Evolutionary conservation across 768 basidiomycete species (phyloP).

Genomic region (Tricholoma flavovirens): DNA sequence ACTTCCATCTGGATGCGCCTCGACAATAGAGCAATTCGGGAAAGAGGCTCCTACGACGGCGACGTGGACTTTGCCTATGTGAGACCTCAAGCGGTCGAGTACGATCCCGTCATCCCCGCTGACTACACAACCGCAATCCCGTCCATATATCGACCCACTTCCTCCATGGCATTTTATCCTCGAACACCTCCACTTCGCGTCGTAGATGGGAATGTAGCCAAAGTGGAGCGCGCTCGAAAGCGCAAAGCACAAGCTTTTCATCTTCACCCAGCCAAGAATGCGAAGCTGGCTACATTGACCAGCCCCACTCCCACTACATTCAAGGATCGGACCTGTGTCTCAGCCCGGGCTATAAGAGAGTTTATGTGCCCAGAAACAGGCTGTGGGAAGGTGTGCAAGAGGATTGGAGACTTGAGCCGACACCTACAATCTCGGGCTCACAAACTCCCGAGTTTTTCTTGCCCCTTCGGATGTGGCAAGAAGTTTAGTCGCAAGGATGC

Average conservation of each 20-base stretch:
- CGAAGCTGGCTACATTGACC: not conserved
- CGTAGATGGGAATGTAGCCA: not conserved
- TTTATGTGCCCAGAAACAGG: not conserved
- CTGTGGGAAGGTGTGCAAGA: slow-evolving; percentile 7
- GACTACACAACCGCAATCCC: not conserved
- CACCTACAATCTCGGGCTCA: slow-evolving; percentile 9
- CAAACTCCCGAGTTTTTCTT: slow-evolving; percentile 7
- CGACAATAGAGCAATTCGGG: not conserved
- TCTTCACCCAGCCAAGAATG: not conserved
- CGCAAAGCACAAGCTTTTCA: not conserved
- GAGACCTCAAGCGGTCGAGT: not conserved
- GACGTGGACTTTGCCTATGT: not conserved
- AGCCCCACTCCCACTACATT: not conserved
- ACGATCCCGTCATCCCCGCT: not conserved
- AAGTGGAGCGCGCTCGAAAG: no score
- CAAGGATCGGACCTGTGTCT: not conserved
- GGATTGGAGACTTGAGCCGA: slow-evolving; percentile 7
- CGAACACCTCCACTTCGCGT: not conserved
- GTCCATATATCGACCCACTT: not conserved
- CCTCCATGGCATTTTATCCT: not conserved
- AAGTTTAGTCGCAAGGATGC: slow-evolving; percentile 12
- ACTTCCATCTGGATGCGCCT: not conserved
- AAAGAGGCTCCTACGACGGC: not conserved
- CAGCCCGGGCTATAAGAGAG: not conserved
- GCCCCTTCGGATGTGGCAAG: slow-evolving; percentile 8